Conservation (phyloP, 768 basidiomycete genomes). For the Phallus indusiatus region DNA sequence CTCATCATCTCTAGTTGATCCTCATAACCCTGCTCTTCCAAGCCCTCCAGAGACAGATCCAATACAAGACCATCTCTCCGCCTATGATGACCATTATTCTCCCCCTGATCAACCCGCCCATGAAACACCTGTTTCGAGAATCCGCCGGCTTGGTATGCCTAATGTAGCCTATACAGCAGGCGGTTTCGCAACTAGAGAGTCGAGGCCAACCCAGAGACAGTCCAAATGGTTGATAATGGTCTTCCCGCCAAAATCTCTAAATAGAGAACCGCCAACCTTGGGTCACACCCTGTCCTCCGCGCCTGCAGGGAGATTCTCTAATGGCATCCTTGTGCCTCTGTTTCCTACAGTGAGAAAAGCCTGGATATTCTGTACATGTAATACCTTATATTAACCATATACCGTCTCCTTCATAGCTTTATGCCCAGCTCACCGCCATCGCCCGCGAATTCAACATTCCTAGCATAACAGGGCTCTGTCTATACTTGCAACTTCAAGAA, state of each 20-base stretch:
- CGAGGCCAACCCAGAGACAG: constrained; percentile 8
- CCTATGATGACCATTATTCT: neutral
- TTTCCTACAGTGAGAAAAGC: constrained; percentile 51
- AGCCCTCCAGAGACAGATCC: constrained; percentile 9
- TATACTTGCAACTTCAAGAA: constrained; percentile 64
- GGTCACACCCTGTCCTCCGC: constrained; percentile 51
- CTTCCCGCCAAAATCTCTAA: constrained; percentile 50
- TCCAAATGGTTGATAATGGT: constrained; percentile 55
- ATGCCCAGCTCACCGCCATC: constrained; percentile 66
- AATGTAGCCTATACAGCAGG: neutral
- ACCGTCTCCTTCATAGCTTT: constrained; percentile 40
- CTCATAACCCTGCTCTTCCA: neutral
- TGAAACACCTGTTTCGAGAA: neutral
- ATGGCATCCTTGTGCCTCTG: constrained; percentile 67
- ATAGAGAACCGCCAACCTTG: constrained; percentile 48
- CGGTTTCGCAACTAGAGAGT: neutral
- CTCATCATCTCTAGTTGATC: neutral
- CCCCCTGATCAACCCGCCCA: neutral
- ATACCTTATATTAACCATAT: constrained; percentile 4
- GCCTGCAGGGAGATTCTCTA: constrained; percentile 49
- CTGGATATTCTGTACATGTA: neutral
- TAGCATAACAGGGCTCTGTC: constrained; percentile 62
- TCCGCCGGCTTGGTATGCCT: neutral
- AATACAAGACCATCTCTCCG: neutral
- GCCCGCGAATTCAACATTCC: constrained; percentile 78